A percentile compares a stretch with the other conserved stretches of the same genome.
Evolutionary conservation across 371 early-diverging fungal genomes (phyloP).

Genomic region (Vairimorpha necatrix): DNA sequence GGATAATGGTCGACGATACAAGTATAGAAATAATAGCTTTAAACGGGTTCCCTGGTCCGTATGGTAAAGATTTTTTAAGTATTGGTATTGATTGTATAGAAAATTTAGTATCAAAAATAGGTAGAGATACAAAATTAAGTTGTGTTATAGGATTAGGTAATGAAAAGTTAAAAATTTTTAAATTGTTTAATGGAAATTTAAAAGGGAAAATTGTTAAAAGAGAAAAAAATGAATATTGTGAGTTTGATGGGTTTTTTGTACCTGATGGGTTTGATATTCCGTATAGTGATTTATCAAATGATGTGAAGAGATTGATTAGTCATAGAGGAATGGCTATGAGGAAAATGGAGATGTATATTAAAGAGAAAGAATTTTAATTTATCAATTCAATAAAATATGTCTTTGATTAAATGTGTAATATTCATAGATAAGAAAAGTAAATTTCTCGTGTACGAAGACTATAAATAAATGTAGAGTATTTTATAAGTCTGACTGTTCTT

Average conservation of each 20-base stretch:
- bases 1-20: slow-evolving; percentile 42
- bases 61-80: slow-evolving; percentile 47
- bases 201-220: slow-evolving; percentile 31
- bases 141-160: slow-evolving; percentile 23
- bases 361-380: too few species aligned
- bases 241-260: slow-evolving; percentile 29
- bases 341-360: too few species aligned
- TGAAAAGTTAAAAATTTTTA: slow-evolving; percentile 1
- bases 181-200: slow-evolving; percentile 22
- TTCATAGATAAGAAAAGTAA: too few species aligned
- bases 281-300: slow-evolving; percentile 17
- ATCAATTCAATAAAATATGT: too few species aligned
- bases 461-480: too few species aligned
- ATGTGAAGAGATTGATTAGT: slow-evolving; percentile 29
- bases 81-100: slow-evolving; percentile 35
- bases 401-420: too few species aligned
- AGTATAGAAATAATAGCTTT: slow-evolving; percentile 38
- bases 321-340: slow-evolving; percentile 29
- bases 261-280: neutral
- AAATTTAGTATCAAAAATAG: slow-evolving; percentile 38
- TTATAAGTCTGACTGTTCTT: too few species aligned
- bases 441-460: too few species aligned
- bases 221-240: neutral
- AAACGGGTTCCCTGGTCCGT: slow-evolving; percentile 53
- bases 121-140: slow-evolving; percentile 1